Conservation (phyloP, 116 monocot species). For the Thalassia testudinum region DNA sequence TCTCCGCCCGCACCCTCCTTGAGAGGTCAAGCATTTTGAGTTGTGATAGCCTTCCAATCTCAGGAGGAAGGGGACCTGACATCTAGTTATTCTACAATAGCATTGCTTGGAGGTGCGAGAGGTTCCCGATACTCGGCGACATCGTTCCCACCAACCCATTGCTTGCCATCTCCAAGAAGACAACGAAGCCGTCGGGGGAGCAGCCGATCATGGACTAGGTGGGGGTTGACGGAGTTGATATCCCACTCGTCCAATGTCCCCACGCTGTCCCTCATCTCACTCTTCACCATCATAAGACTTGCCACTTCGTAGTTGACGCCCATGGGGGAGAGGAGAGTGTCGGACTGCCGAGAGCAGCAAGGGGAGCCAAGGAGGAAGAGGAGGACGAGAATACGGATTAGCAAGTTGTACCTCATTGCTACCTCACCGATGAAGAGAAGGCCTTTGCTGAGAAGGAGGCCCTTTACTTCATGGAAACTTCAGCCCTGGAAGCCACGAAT, state of each 20-base stretch:
- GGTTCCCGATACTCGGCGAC: conserved; percentile 74
- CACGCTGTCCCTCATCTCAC: conserved; percentile 46
- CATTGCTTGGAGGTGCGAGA: conserved; percentile 78
- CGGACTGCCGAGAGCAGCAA: conserved; percentile 13
- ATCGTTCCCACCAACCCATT: conserved; percentile 53
- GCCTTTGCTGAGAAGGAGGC: conserved; percentile 47
- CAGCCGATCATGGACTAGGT: conserved; percentile 93
- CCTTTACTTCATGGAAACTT: conserved; percentile 50
- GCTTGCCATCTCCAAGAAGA: conserved; percentile 91
- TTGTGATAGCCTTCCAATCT: conserved; percentile 61
- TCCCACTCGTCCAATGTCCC: conserved; percentile 86
- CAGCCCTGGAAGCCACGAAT: conserved; percentile 48
- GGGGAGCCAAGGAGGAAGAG: no score
- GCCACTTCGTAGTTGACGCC: conserved; percentile 96
- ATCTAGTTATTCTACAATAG: conserved; percentile 75
- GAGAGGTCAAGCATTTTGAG: conserved; percentile 78
- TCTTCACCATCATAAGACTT: conserved; percentile 84
- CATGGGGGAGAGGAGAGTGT: conserved; percentile 77
- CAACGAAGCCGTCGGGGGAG: conserved; percentile 73
- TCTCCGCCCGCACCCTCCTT: no score
- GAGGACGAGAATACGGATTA: no score
- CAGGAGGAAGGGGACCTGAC: conserved; percentile 54
- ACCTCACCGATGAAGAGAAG: conserved; percentile 31
- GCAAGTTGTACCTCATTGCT: conserved; percentile 30
- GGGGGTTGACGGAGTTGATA: conserved; percentile 86